Conservation (phyloP, 1,284 basidiomycete genomes). For the Chalciporus sp. region DNA sequence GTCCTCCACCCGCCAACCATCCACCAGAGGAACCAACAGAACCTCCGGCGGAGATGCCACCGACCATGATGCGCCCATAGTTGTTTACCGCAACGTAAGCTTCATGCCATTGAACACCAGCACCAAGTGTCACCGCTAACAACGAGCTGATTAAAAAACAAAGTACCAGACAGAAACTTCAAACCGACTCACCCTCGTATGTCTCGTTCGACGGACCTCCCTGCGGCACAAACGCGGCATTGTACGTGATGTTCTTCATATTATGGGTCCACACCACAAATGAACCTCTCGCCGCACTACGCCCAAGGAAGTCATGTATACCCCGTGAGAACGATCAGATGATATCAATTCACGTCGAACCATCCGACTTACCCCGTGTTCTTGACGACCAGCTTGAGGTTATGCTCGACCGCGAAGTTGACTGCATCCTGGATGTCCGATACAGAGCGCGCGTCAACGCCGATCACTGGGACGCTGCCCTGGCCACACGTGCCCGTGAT, state of each 20-base stretch:
- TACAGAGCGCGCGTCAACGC: slow-evolving; percentile 42
- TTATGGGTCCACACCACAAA: slow-evolving; percentile 46
- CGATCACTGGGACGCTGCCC: slow-evolving; percentile 45
- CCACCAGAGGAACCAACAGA: slow-evolving; percentile 43
- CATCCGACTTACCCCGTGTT: slow-evolving; percentile 42
- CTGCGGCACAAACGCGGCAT: slow-evolving; percentile 35
- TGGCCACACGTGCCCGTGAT: slow-evolving; percentile 44
- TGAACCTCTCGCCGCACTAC: slow-evolving; percentile 38
- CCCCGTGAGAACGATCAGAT: neutral
- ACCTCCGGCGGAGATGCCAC: slow-evolving; percentile 13
- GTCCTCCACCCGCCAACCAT: slow-evolving; percentile 45
- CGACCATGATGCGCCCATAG: neutral
- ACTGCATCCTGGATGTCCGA: slow-evolving; percentile 41
- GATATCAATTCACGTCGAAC: neutral
- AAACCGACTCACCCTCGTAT: slow-evolving; percentile 31
- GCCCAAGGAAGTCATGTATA: slow-evolving; percentile 41
- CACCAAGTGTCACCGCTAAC: neutral
- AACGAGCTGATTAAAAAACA: neutral
- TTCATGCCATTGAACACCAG: slow-evolving; percentile 2
- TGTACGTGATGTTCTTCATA: slow-evolving; percentile 38
- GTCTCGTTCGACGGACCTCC: slow-evolving; percentile 26
- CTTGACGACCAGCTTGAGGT: slow-evolving; percentile 48
- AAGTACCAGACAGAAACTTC: neutral
- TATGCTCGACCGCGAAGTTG: slow-evolving; percentile 33
- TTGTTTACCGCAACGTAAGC: neutral